Base-by-base conservation (phyloP, 306 rosid genomes). In the Casuarina glauca region DNA sequence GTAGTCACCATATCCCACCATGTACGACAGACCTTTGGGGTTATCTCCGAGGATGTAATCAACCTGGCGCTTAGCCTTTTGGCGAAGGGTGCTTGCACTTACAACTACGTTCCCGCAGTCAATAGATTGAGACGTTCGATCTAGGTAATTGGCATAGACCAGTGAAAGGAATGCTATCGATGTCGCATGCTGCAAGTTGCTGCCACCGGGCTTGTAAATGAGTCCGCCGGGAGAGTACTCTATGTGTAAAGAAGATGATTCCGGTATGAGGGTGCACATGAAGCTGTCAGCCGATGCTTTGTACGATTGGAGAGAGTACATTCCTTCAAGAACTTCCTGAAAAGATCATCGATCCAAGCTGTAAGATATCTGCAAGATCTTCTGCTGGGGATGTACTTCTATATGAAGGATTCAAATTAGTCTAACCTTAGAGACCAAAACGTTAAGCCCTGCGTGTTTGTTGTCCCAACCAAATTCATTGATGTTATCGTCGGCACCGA, bases 391-490 rank as follows among this genome's bases (percentile, higher is more conserved):
- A 26, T 26, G 32, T 26, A 26, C 32, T 26, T 26, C 32, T 26
- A 26, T 26, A 26, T 26, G 32, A 26, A 26, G 32, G 32, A 26
- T 26, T 43, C 19, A 19, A 1, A 13, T 77, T 9, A 53, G 76
- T 61, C 36, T 74, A 51, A 91, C 98, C 98, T 93, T 93, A 55
- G 98, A 90, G 72, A 93, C 86, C n/a, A 93, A 90, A 83, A 93
- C 90, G 54, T 93, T 93, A 58, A 91, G 91, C 70, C 98, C 98
- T 58, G 98, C 98, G 66, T 93, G 98, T 82, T 95, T 95, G 86
- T 95, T 92, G 74, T 95, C 98, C 98, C 98, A 95, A 1, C 98
- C 98, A 52, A 95, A 92, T 43, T 95, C 98, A 66, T 95, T 89
- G 81, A 89, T 87, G 77, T 84, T 92, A 42, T 95, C 97, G 0